These are phyloP conservation scores for Starmerella sp. DNA, from an alignment of 805 yeast species.

Conservation along the genomic window DNA sequence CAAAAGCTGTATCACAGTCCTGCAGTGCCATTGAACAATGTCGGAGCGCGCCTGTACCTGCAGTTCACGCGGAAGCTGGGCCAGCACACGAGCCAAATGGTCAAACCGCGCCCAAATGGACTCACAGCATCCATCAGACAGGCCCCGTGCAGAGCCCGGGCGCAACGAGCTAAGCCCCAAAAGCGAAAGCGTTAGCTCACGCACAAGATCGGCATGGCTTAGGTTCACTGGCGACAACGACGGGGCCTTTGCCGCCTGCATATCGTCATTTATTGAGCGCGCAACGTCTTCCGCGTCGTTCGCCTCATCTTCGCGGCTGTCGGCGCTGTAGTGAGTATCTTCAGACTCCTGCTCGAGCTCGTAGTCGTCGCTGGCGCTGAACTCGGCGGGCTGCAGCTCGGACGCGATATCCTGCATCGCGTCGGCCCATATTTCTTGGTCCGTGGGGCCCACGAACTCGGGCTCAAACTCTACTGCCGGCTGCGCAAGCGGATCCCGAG, in stretches of 20 bases:
- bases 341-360: background rate
- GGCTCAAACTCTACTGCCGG: constrained; percentile 5
- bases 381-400: background rate
- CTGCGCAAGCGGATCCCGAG: constrained; percentile 12
- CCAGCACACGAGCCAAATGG: background rate
- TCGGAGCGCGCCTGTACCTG: background rate
- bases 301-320: background rate
- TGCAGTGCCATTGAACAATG: background rate
- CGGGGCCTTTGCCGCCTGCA: background rate
- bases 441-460: background rate
- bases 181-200: constrained; percentile 2
- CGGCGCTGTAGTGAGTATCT: no score
- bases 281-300: background rate
- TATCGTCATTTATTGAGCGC: background rate
- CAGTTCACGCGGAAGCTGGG: background rate
- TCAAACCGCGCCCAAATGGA: constrained; percentile 1
- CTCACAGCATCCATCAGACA: background rate
- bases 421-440: background rate
- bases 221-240: background rate
- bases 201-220: background rate
- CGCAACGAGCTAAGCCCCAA: background rate
- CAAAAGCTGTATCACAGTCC: constrained; percentile 2
- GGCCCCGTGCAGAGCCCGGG: background rate
- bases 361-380: background rate
- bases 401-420: background rate